A percentile compares a stretch with the other conserved stretches of the same genome.
phyloP scores from a whole-genome alignment of 768 basidiomycete species.

The Fomitopsis pulvina region DNA sequence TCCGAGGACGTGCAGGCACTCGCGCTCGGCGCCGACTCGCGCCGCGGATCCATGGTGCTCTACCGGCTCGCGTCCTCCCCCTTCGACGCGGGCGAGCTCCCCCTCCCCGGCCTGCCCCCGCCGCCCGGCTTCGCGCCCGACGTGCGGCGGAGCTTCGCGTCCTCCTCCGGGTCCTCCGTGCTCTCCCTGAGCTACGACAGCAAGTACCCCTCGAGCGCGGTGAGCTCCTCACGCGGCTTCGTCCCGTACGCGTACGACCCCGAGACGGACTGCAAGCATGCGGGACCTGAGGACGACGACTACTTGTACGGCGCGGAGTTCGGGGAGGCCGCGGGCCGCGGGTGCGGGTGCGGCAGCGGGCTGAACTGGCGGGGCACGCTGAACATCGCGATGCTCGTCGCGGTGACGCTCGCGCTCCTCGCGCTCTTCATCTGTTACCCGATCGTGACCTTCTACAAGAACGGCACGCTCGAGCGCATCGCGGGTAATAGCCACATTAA shows the following conservation, averaged over 20 bases:
- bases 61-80: slow-evolving; percentile 49
- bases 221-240: slow-evolving; percentile 29
- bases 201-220: slow-evolving; percentile 51
- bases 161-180: slow-evolving; percentile 46
- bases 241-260: slow-evolving; percentile 73
- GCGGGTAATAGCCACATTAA: slow-evolving; percentile 67
- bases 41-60: slow-evolving; percentile 58
- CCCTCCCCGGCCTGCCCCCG: slow-evolving; percentile 23
- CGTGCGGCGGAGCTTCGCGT: slow-evolving; percentile 38
- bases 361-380: slow-evolving; percentile 43
- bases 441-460: slow-evolving; percentile 47
- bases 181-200: slow-evolving; percentile 47
- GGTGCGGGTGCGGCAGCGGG: neutral
- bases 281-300: slow-evolving; percentile 70
- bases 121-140: slow-evolving; percentile 24
- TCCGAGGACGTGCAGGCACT: slow-evolving; percentile 40
- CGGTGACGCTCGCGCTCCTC: slow-evolving; percentile 58
- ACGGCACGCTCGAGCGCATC: slow-evolving; percentile 30
- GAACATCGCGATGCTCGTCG: slow-evolving; percentile 64
- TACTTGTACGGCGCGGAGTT: slow-evolving; percentile 56
- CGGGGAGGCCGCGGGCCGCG: slow-evolving; percentile 21
- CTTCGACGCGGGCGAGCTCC: slow-evolving; percentile 24
- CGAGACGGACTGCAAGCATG: slow-evolving; percentile 39
- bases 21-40: slow-evolving; percentile 24
- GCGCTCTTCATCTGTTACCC: slow-evolving; percentile 81